Evolutionary conservation across 345 rosid species (phyloP).

Genomic region (Eucalyptus brandiana): DNA sequence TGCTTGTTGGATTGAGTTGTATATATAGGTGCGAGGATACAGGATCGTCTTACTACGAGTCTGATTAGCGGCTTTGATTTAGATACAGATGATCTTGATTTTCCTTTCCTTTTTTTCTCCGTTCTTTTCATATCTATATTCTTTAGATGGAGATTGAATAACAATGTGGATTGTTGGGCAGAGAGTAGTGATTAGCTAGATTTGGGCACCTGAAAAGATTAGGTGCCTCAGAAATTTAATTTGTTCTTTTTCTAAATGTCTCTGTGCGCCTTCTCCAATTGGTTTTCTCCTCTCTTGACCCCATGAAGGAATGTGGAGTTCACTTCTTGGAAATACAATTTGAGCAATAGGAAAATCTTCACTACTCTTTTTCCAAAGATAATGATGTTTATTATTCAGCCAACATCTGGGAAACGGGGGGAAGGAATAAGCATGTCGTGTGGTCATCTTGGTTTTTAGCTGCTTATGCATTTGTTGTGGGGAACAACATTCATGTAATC

Average conservation of each 20-base stretch:
- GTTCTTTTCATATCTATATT: neutral
- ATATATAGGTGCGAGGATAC: conserved; percentile 15
- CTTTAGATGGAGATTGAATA: neutral
- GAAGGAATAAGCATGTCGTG: neutral
- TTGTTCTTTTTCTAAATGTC: neutral
- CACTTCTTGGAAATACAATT: neutral
- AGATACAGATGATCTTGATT: neutral
- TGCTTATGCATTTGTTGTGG: neutral
- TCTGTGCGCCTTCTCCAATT: neutral
- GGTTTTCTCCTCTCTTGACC: neutral
- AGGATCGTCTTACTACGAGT: neutral
- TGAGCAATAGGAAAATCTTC: neutral
- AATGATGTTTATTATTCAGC: neutral
- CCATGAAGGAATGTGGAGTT: neutral
- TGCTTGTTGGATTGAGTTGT: conserved; percentile 44
- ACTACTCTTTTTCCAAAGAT: neutral
- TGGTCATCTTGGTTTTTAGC: neutral
- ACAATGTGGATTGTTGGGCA: neutral
- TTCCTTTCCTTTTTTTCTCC: neutral
- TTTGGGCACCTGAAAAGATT: neutral
- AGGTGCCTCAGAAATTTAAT: neutral
- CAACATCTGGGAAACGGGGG: neutral
- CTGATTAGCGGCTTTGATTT: neutral
- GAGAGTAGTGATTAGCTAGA: neutral
- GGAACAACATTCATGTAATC: neutral